Evolutionary conservation across 805 yeast species (phyloP), one percentile per base, ranked within the genome.

Genomic region (Pichia eremophila): DNA sequence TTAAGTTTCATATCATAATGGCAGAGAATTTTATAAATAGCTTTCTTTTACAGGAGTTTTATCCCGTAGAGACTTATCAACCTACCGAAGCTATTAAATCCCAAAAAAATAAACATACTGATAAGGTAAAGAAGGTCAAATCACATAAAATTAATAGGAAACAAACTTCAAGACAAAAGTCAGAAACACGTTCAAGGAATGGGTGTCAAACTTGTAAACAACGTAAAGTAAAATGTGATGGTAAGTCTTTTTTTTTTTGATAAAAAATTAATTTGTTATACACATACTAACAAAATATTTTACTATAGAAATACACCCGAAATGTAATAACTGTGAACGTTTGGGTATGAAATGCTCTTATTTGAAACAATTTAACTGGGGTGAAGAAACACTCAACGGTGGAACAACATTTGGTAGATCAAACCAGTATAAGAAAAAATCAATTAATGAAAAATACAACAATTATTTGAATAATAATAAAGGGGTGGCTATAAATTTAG

Each of bases 241-340:
- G 36, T 32, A 32, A 14, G 36, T 32, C 3, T 10, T 38, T 19
- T 22, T 19, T 38, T 22, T 22, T 12, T 19, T 2, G 8, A 18
- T 11, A 19, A 38, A 38, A 38, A 19, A 19, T 4, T 19, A 19
- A 19, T 19, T 19, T 19, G 22, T 19, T 19, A 19, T 4, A 19
- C 4, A 4, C 22, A 19, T 38, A 38, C 40, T 38, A 38, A 38
- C 40, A 10, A 8, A 19, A 11, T 8, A 5, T 38, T n/a, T 15
- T n/a, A 36, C 10, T 12, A 14, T 15, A 32, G 36, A 43, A 35
- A 25, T 17, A 14, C 46, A 37, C 27, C 63, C 63, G 5, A 40
- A 37, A 8, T 61, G 65, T 31, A n/a, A 35, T 5, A 47, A 51
- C 17, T 61, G 65, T 40, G 11, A 14, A 7, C 48, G 60, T 29